Evolutionary conservation across 768 basidiomycete genomes (phyloP), one percentile per base, ranked within the genome.

Genomic region (Hemileccinum impolitum): DNA sequence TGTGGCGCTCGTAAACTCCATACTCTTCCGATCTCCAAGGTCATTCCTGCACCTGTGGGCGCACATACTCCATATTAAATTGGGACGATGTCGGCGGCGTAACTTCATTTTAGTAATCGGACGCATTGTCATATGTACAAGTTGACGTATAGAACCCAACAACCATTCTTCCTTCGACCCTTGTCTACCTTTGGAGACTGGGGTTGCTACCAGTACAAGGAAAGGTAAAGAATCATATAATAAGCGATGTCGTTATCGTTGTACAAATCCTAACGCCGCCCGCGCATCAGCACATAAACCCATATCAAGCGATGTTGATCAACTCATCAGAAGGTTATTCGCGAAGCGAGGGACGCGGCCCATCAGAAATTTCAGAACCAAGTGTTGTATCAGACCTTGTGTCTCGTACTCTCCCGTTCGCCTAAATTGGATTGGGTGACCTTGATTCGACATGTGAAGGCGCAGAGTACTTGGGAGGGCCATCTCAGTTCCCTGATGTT

Each of bases 261-360:
- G 87, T 97, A 50, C 87, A 96, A 52, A 21, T 95, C 94, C 75
- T 98, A 97, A 76, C 89, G 94, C 61, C 90, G 92, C 53, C 85
- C 25, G 36, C 12, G n/a, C 12, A 97, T 68, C 93, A 93, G 19
- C 92, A 97, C 74, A 97, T 94, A 72, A 94, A 95, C 70, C 94
- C 94, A 31, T 92, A 96, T 68, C 95, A 97, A 72, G 94, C 94
- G 38, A 88, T 81, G 70, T 96, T 97, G 78, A 97, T 96, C 89
- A 54, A 95, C 95, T 91, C 95, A 30, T 75, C 37, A 19, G 18
- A 19, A 19, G 19, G 83, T 90, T 71, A 42, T 95, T 98, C 69
- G 41, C 31, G 56, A 55, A 63, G 49, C 57, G 23, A 49, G 30
- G 42, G 31, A 46, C 17, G 38, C 45, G 14, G 6, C 5, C 35